Evolutionary conservation across 2,329 filamentous ascomycete species (phyloP).

Genomic region (Ustulina deusta): DNA sequence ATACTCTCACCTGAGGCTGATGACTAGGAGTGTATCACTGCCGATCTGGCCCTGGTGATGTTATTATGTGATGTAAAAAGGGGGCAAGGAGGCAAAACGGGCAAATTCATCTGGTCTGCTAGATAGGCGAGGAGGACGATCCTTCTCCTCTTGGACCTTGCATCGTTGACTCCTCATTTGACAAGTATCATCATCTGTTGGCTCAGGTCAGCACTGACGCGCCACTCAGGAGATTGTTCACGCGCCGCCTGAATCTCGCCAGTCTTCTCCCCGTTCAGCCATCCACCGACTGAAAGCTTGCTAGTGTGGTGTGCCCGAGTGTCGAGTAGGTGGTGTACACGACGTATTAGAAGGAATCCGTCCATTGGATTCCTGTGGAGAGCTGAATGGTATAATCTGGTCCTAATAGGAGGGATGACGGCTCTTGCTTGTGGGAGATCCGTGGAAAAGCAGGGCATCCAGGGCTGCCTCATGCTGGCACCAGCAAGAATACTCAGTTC

Average conservation of each 20-base stretch:
- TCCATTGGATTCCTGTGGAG: conserved; percentile 7
- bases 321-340: not conserved
- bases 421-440: not conserved
- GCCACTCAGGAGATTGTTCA: conserved; percentile 26
- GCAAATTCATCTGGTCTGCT: not conserved
- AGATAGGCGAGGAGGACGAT: not conserved
- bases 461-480: not conserved
- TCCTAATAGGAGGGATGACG: not conserved
- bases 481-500: conserved; percentile 3
- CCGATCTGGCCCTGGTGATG: not conserved
- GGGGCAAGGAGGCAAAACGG: not conserved
- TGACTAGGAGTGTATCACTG: not conserved
- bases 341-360: not conserved
- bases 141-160: conserved; percentile 18
- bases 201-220: conserved; percentile 27
- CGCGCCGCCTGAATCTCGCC: conserved; percentile 7
- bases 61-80: not conserved
- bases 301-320: not conserved
- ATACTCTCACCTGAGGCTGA: not conserved
- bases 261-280: not conserved
- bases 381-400: conserved; percentile 3
- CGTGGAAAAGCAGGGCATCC: conserved; percentile 6
- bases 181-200: conserved; percentile 15
- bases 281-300: not conserved
- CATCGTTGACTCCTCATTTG: conserved; percentile 3